Conservation (phyloP, 805 yeast species). For the Cyberlindnera mycetangii region DNA sequence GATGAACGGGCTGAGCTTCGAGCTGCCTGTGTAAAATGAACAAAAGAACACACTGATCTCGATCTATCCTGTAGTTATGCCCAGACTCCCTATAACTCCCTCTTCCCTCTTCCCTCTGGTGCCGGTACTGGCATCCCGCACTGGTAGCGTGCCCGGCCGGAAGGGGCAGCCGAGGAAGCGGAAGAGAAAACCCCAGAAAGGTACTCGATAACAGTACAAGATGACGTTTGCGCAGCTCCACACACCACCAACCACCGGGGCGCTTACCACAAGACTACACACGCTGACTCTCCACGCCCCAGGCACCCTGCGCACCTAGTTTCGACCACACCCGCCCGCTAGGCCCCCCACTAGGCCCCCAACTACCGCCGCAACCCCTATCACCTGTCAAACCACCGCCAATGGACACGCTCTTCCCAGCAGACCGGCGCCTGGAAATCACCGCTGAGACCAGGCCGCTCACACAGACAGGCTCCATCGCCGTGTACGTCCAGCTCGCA, state of each 20-base stretch:
- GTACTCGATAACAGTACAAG: no score
- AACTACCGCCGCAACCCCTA: not conserved
- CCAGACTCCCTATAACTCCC: no score
- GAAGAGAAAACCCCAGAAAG: no score
- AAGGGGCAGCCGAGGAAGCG: no score
- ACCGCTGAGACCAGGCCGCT: constrained; percentile 42
- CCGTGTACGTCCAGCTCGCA: constrained; percentile 69
- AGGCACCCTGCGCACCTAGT: not conserved
- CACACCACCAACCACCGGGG: not conserved
- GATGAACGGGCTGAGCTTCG: constrained; percentile 72
- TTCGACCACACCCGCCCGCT: not conserved
- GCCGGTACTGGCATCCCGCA: no score
- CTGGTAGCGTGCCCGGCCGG: no score
- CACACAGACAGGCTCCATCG: constrained; percentile 61
- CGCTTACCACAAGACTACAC: not conserved
- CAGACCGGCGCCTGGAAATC: constrained; percentile 48
- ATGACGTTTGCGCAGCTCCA: no score
- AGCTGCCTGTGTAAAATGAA: constrained; percentile 64
- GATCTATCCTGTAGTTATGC: no score
- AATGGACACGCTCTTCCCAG: constrained; percentile 47
- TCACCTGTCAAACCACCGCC: constrained; percentile 1
- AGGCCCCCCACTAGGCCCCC: not conserved
- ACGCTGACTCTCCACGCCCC: not conserved
- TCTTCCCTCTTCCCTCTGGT: no score
- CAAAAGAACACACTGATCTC: no score